A percentile compares a stretch with the other conserved stretches of the same genome.
These are phyloP conservation scores for Orobanche coerulescens DNA, from an alignment of 257 asterid species.

Conservation along the genomic window DNA sequence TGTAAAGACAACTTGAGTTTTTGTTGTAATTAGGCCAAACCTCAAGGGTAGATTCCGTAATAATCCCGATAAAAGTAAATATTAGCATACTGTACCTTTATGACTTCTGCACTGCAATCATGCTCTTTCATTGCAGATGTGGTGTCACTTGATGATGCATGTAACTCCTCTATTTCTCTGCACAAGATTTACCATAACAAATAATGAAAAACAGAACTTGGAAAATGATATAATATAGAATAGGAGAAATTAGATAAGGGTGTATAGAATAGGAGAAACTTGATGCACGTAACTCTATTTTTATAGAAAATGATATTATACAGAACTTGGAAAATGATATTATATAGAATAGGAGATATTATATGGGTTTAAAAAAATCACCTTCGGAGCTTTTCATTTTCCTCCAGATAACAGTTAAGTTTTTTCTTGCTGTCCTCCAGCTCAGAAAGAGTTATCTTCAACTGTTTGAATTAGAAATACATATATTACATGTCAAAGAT, in stretches of 20 bases:
- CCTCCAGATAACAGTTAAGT: constrained; percentile 49
- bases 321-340: not conserved
- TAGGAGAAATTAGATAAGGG: not conserved
- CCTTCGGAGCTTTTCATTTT: constrained; percentile 72
- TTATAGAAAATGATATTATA: not conserved
- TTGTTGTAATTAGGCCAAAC: no score
- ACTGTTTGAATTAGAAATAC: constrained; percentile 32
- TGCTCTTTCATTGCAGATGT: constrained; percentile 33
- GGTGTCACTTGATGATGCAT: constrained; percentile 26
- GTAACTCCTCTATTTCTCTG: constrained; percentile 66
- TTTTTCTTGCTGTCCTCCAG: constrained; percentile 62
- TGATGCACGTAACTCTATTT: not conserved
- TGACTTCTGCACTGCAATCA: constrained; percentile 45
- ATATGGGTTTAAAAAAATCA: constrained; percentile 21
- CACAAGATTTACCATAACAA: constrained; percentile 20
- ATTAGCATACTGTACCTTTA: constrained; percentile 41
- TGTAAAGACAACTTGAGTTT: no score
- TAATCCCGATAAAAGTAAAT: not conserved
- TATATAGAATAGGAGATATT: not conserved
- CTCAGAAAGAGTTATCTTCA: constrained; percentile 51
- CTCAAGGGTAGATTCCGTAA: no score
- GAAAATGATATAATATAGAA: not conserved
- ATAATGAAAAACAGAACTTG: constrained; percentile 2
- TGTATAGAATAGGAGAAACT: not conserved
- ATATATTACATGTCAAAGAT: constrained; percentile 19